Base-by-base conservation (phyloP, 2,329 filamentous ascomycete species). In the Leptographium radiaticola region DNA sequence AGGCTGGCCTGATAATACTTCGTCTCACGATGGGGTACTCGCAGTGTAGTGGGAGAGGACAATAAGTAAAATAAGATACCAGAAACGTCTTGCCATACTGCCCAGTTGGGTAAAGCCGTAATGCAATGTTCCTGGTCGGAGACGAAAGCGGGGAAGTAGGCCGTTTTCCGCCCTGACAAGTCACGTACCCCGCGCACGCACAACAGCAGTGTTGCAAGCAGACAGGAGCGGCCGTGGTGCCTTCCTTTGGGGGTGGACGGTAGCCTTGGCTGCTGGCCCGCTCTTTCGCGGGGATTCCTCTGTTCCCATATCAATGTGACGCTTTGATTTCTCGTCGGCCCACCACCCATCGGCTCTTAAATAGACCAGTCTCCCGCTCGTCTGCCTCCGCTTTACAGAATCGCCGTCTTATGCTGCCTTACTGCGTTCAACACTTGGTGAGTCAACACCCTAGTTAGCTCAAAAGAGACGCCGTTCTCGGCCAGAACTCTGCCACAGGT, bases 91-190 rank as follows among this genome's bases (percentile, higher is more conserved):
- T 25, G 25, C 25, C 25, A 25, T 25, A 25, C 5, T 3, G 25
- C 39, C 39, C 39, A 15, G 39, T 10, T 10, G 7, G 40, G 40
- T 13, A 44, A 44, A 6, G 20, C 18, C 15, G 4, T 15, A n/a
- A n/a, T n/a, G n/a, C n/a, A n/a, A 7, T 42, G 40, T 42, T 20
- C 40, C 40, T 42, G 20, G 18, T 9, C 9, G 18, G 12, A 44
- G 40, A 43, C 18, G 15, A 44, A 44, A 30, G 42, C 12, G 42
- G 42, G 20, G 42, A 44, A 64, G 64, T 5, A 73, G 75, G 60
- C 65, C 68, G 1, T 62, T 76, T 13, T 44, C 13, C 25, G 10
- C 12, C 42, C 25, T 44, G 42, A 44, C 42, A 44, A 20, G 20
- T 18, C 20, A 13, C 42, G 9, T 49, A 42, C 50, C 56, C 30